Evolutionary conservation across 305 asterid species (phyloP), one percentile per base, ranked within the genome.

Genomic region (Coffea humblotiana): DNA sequence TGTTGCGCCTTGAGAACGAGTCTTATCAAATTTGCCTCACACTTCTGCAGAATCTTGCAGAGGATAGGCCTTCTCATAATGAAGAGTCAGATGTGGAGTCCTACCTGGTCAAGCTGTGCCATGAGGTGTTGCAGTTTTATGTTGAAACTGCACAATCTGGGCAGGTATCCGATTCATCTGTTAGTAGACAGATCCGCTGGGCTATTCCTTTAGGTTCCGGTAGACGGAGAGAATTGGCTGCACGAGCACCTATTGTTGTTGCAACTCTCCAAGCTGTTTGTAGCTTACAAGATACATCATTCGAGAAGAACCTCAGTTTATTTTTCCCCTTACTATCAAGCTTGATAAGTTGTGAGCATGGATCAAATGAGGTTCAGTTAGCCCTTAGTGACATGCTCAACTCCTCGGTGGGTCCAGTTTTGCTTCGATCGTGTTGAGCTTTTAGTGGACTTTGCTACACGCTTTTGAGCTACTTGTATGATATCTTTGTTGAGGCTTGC

Each of bases 1-100:
- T 96, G 47, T 90, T 96, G 67, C 98, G 98, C 79, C 97, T 94
- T 5, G 99, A 96, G 90, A 96, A 94, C 16, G 99, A 96, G 88
- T 88, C 98, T 35, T 96, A 94, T 88, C 99, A 96, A 82, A 92
- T 91, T 37, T 94, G 98, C 89, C 97, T 96, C 83, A 87, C 97
- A n/a, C 88, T 93, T 52, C 74, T 96, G 80, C 97, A 94, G 88
- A 96, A 92, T 84, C 97, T 94, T 78, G 88, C 86, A n/a, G 87
- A 84, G 25, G 94, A 93, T 78, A 85, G 89, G 73, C 89, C 97
- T 79, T 86, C 88, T 37, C 85, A 80, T 70, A 80, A 81, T 37
- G 90, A 89, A 52, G 97, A 91, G 77, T 87, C 94, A 15, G 88
- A 88, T 64, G 98, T 90, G 82, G 99, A 94, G 85, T 85, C 97